These are phyloP conservation scores for Backusella westeae DNA, from an alignment of 192 early-diverging fungal genomes.

Conservation along the genomic window DNA sequence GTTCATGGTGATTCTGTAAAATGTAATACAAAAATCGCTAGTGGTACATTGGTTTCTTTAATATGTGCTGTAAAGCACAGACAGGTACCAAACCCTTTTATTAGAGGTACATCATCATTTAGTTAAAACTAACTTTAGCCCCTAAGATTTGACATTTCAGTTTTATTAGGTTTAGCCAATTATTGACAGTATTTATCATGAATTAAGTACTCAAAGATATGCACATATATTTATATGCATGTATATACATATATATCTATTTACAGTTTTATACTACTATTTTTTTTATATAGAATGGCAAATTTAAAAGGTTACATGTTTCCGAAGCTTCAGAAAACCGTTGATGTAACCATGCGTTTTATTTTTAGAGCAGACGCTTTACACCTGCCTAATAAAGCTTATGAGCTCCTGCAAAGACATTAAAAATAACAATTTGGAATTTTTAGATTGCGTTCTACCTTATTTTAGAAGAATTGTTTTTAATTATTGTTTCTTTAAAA, in stretches of 20 bases:
- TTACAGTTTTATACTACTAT: not conserved
- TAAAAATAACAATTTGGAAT: not conserved
- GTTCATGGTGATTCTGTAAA: not conserved
- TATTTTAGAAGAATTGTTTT: slow-evolving; percentile 1
- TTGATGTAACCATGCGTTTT: not conserved
- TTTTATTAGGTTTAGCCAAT: not conserved
- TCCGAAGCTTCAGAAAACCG: slow-evolving; percentile 3
- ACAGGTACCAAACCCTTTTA: not conserved
- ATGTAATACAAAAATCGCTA: not conserved
- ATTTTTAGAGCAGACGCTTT: not conserved
- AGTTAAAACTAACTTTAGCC: not conserved
- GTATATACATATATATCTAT: not conserved
- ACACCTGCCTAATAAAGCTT: not conserved
- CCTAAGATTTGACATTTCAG: not conserved
- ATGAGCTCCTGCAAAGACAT: not conserved
- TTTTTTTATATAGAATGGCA: not conserved
- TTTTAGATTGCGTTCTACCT: not conserved
- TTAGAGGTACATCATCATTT: not conserved
- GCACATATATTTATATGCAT: not conserved
- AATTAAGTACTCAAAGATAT: not conserved
- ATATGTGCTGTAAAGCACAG: not conserved
- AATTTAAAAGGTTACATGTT: slow-evolving; percentile 3
- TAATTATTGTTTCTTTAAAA: not conserved
- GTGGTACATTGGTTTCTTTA: not conserved
- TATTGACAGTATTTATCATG: not conserved